Evolutionary conservation across 2,329 filamentous ascomycete species (phyloP), one percentile per base, ranked within the genome.

Genomic region (Trichoderma asperellum): DNA sequence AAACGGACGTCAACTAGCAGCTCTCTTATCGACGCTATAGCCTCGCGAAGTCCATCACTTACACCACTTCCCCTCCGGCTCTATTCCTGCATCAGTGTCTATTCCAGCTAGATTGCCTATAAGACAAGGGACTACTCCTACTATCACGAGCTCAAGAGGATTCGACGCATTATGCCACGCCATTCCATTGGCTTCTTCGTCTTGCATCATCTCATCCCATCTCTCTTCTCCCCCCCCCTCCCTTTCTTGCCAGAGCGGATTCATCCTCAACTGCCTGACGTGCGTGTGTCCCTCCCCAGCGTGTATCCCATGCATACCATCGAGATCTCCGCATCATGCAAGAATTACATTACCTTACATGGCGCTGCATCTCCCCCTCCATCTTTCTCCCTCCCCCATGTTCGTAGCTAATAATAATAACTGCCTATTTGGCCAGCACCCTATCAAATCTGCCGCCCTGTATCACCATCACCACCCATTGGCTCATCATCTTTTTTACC

Each of bases 261-360:
- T 57, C 34, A 56, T 57, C 68, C 62, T 68, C 53, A 37, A 37
- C 62, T 35, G 68, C 64, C 21, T 73, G 71, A 66, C 68, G 73
- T 49, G 18, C 75, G 73, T 49, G 8, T 76, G 73, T 72, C 52
- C 60, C 49, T 40, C 47, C 47, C 47, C 47, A 49, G 40, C 40
- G 40, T 43, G 40, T 43, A 49, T 49, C n/a, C 56, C 67, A 71
- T 68, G 68, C 73, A 70, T 72, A 70, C 68, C 72, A 76, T 75
- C 74, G 72, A 75, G 74, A 76, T 76, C 74, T 74, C 62, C 62
- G 72, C 72, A 71, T 49, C 70, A 71, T 73, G 73, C 71, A 71
- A 58, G 63, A 69, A 57, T 71, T 57, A 49, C 53, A 57, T 64
- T 56, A 52, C 62, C 49, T 47, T 66, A 35, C 62, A 37, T 66